Percentiles rank a stretch among this genome's conserved stretches.
Conservation (phyloP, 2,329 filamentous ascomycete species). For the Microdochium paspali region DNA sequence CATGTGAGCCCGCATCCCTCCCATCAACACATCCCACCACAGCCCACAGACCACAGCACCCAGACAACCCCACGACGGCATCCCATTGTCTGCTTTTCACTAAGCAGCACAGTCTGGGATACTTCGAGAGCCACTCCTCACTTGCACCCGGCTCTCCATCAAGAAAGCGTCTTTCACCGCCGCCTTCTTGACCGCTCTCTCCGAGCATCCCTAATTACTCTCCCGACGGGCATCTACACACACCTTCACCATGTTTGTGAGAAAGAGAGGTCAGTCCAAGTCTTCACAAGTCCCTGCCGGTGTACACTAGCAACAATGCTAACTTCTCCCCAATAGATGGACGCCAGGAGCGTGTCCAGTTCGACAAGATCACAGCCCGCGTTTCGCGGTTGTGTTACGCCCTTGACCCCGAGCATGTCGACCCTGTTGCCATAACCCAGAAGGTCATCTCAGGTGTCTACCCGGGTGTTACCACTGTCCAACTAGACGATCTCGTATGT, state of each 20-base stretch:
- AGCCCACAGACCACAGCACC: too few relatives aligned
- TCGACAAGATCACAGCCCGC: slow-evolving; percentile 99
- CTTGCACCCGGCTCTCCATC: not conserved
- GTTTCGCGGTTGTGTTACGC: slow-evolving; percentile 97
- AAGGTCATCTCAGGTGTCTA: slow-evolving; percentile 99
- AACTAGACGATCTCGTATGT: slow-evolving; percentile 92
- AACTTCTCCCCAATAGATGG: slow-evolving; percentile 56
- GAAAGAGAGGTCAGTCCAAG: slow-evolving; percentile 48
- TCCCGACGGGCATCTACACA: not conserved
- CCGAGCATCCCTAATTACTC: not conserved
- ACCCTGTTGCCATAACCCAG: slow-evolving; percentile 95
- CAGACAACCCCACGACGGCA: not conserved
- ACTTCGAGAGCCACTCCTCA: not conserved
- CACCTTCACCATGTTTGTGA: slow-evolving; percentile 46
- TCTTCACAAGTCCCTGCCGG: slow-evolving; percentile 1
- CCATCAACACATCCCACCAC: slow-evolving; percentile 1
- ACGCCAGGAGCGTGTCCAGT: slow-evolving; percentile 99
- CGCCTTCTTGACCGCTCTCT: not conserved
- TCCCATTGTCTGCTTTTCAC: not conserved
- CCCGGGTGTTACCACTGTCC: slow-evolving; percentile 91
- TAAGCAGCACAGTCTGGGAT: not conserved
- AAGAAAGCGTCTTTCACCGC: not conserved
- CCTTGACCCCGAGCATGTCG: slow-evolving; percentile 87
- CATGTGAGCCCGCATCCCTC: not conserved
- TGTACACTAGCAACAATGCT: slow-evolving; percentile 4